Conservation (phyloP, 192 early-diverging fungal genomes). For the Backusella circina region DNA sequence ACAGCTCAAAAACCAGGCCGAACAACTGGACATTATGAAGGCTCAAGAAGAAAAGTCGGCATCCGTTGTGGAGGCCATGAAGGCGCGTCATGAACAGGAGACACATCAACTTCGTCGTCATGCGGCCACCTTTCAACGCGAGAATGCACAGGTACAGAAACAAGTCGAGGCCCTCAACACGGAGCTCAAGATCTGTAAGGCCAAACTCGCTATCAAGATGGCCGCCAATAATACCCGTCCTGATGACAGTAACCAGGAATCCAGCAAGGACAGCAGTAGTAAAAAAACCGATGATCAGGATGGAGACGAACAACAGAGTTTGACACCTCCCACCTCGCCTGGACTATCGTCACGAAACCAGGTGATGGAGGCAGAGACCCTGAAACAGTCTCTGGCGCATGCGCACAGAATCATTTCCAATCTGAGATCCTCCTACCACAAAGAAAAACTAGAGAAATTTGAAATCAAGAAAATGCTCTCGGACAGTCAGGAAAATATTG, state of each 20-base stretch:
- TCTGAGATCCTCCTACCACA: constrained; percentile 44
- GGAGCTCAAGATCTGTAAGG: constrained; percentile 36
- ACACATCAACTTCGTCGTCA: constrained; percentile 49
- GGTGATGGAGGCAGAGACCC: constrained; percentile 27
- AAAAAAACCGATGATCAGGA: not conserved
- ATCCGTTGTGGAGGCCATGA: constrained; percentile 39
- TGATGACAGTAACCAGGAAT: not conserved
- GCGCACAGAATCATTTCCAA: constrained; percentile 51
- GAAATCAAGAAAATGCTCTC: constrained; percentile 50
- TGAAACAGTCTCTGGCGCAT: constrained; percentile 31
- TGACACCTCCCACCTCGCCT: not conserved
- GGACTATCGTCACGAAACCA: not conserved
- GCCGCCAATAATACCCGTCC: not conserved
- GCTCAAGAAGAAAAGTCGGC: constrained; percentile 48
- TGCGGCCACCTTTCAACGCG: constrained; percentile 50
- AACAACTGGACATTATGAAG: constrained; percentile 59
- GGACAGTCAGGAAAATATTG: constrained; percentile 56
- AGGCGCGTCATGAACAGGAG: constrained; percentile 62
- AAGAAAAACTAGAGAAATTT: constrained; percentile 51
- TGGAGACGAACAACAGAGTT: not conserved
- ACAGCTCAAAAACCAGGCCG: constrained; percentile 45
- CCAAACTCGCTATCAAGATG: constrained; percentile 26
- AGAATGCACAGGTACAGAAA: constrained; percentile 49
- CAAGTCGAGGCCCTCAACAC: constrained; percentile 57
- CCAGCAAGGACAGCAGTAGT: not conserved